Evolutionary conservation across 164 flowering plant genomes (phyloP), one percentile per base, ranked within the genome.

Genomic region (Protea cynaroides): DNA sequence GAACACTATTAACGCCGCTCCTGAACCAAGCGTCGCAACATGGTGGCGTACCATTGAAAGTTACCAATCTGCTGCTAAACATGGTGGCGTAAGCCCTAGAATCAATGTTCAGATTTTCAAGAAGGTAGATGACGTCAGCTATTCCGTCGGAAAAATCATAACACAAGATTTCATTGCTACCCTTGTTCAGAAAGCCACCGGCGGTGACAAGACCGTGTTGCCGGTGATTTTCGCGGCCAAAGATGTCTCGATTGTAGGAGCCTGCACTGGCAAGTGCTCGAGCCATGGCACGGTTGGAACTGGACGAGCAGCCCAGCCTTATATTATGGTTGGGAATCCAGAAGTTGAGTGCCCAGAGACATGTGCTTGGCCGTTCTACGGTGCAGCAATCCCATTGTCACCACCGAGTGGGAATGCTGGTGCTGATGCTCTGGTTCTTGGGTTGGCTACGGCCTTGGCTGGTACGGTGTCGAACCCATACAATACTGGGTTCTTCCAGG

Each of bases 331-430:
- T 0, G 81, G 81, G 38, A 72, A 81, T 71, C 83, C 84, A 1
- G 78, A 75, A 43, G 46, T 67, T 1, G 76, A 71, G 63, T 83
- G 86, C 66, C 86, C 86, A 0, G 79, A 71, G 4, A 67, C 54
- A 1, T 84, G 88, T 47, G 84, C 71, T 4, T 80, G 79, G 80
- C 88, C 88, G 0, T 84, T 80, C 71, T 53, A 59, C 62, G 40
- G 21, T 24, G 9, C 75, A 12, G 74, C 75, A 0, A 29, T 65
- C 13, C 59, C 70, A 0, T 29, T 80, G n/a, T 61, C 52, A 47
- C 80, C 85, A 22, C 85, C 82, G 18, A 78, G 46, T 40, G 76
- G 79, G 2, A 61, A 75, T 7, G 22, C 69, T 0, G 82, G 77
- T 0, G 76, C 81, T 0, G 84, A 84, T 36, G 63, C 79, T 4